Conservation (phyloP, 1,284 basidiomycete genomes). For the Inonotus hispidus region DNA sequence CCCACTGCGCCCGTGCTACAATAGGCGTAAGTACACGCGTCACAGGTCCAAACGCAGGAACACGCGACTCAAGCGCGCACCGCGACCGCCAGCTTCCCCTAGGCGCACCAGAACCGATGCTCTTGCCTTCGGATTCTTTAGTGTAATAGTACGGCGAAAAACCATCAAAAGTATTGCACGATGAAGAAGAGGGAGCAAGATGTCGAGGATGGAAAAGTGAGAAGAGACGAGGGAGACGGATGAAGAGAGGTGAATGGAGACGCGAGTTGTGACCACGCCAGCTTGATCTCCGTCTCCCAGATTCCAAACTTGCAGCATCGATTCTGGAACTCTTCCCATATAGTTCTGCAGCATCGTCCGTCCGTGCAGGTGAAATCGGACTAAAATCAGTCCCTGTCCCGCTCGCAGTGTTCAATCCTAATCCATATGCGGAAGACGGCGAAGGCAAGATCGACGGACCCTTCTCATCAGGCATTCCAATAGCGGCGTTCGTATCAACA, state of each 20-base stretch:
- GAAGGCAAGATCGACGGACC: background rate
- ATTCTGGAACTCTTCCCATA: background rate
- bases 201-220: background rate
- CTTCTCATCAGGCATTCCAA: background rate
- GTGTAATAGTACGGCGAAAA: background rate
- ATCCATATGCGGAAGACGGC: background rate
- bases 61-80: conserved; percentile 45
- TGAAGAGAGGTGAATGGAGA: background rate
- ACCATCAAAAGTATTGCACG: background rate
- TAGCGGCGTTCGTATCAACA: background rate
- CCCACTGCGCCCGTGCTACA: conserved; percentile 73
- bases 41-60: conserved; percentile 67
- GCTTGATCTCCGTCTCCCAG: background rate
- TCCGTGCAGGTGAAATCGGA: background rate
- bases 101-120: background rate
- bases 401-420: background rate
- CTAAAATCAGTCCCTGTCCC: background rate
- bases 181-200: background rate
- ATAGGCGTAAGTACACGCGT: conserved; percentile 65
- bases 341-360: background rate
- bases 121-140: background rate
- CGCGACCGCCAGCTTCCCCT: conserved; percentile 27
- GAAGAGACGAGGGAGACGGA: background rate
- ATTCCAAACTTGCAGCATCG: background rate
- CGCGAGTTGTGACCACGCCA: background rate